Base-by-base conservation (phyloP, 2,329 filamentous ascomycete genomes). In the Decorospora gaudefroyi region DNA sequence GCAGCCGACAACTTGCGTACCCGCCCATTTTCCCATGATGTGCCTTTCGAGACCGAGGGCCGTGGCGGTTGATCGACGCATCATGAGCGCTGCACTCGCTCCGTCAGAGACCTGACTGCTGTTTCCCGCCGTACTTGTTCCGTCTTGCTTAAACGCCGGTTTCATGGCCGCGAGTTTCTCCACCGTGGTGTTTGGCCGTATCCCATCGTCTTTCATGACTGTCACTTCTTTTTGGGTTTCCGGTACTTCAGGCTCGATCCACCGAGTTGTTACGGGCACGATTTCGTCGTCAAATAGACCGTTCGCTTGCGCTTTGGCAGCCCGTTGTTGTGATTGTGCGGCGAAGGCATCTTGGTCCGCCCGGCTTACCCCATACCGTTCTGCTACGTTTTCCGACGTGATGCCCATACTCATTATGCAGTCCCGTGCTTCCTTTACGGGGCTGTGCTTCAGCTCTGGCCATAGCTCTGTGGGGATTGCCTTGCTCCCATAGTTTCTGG, bases 371-470 rank as follows among this genome's bases (percentile, higher is more conserved):
- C 81, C 81, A 65, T 95, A 95, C 32, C 90, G 75, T 58, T 77
- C 74, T 0, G 91, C 89, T 0, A 96, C 90, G 60, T 95, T 96
- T 76, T 96, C 91, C 4, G 84, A 85, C 9, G 91, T 96, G 46
- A 92, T 72, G 0, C 91, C 91, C 91, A 96, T 96, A 57, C 85
- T 83, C 91, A 96, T 95, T 67, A 96, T 83, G 68, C 91, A 96
- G 68, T 96, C 91, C 28, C 80, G 75, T 3, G 88, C 87, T 52
- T 95, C 85, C 62, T 86, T 78, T 7, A 80, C 78, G 1, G 74
- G 71, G 3, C 79, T 84, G 1, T 86, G 79, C 59, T 76, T 81
- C 49, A 96, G 74, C 37, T 80, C 84, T 0, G 86, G 84, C 89
- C 90, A 96, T 8, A 90, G 72, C 52, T 90, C 82, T 0, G 84